phyloP scores from a whole-genome alignment of 2,329 filamentous ascomycete species.

The Cadophora sp. region DNA sequence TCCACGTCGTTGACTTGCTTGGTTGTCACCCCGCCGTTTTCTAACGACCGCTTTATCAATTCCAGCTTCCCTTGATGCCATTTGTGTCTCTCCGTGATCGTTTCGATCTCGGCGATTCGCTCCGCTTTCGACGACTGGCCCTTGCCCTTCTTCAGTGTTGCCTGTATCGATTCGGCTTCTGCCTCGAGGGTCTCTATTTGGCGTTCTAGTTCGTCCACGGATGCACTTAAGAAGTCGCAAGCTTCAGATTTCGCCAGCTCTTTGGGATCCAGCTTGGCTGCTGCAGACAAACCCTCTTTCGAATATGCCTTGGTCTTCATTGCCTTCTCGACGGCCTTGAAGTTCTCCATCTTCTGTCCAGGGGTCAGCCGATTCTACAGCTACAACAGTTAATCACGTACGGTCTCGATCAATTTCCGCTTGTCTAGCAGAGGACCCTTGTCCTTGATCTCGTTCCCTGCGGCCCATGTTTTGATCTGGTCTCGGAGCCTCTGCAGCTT shows the following conservation, averaged over 20 bases:
- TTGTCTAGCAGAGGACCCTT: constrained; percentile 95
- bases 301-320: constrained; percentile 99
- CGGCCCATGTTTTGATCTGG: constrained; percentile 99
- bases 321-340: constrained; percentile 99
- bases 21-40: constrained; percentile 89
- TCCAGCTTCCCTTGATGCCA: constrained; percentile 96
- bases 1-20: constrained; percentile 88
- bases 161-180: constrained; percentile 85
- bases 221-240: constrained; percentile 82
- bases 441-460: constrained; percentile 99
- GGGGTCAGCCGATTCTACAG: constrained; percentile 37
- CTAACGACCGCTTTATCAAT: constrained; percentile 84
- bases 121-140: constrained; percentile 84
- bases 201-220: constrained; percentile 91
- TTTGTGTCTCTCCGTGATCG: constrained; percentile 88
- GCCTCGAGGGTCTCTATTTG: constrained; percentile 94
- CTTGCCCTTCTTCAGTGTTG: constrained; percentile 94
- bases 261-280: constrained; percentile 94
- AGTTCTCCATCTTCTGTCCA: constrained; percentile 95
- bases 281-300: constrained; percentile 93
- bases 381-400: constrained; percentile 49
- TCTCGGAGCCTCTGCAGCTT: constrained; percentile 97
- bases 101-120: constrained; percentile 84
- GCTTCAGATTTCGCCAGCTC: constrained; percentile 93
- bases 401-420: constrained; percentile 95